Conservation (phyloP, 164 flowering plant genomes). For the Pachysandra terminalis region DNA sequence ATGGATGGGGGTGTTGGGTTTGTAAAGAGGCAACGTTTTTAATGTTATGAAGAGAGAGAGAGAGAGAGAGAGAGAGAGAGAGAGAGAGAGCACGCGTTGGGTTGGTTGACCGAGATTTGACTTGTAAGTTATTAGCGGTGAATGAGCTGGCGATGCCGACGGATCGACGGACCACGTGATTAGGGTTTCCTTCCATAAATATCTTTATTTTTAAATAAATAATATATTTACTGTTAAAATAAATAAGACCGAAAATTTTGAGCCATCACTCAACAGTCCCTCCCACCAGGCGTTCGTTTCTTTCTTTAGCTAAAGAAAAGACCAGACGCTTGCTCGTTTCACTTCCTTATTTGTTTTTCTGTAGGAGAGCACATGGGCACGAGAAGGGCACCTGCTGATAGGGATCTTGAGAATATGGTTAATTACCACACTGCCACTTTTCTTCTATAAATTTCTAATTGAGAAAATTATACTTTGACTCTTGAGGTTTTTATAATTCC, state of each 20-base stretch:
- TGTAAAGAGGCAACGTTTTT: not conserved
- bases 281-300: too few relatives aligned
- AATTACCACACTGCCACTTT: not conserved
- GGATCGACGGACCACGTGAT: conserved; percentile 37
- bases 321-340: not conserved
- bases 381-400: not conserved
- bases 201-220: not conserved
- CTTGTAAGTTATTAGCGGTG: conserved; percentile 26
- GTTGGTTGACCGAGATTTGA: conserved; percentile 33
- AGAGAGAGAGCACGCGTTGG: conserved; percentile 15
- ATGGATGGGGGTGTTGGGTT: not conserved
- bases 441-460: too few relatives aligned
- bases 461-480: too few relatives aligned
- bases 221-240: not conserved
- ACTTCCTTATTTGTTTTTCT: not conserved
- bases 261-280: not conserved
- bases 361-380: conserved; percentile 1
- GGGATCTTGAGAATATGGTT: not conserved
- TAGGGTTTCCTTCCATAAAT: conserved; percentile 1
- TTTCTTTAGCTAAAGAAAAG: too few relatives aligned
- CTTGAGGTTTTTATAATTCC: too few relatives aligned
- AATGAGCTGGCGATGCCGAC: conserved; percentile 43
- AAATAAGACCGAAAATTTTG: not conserved
- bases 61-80: not conserved
- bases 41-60: not conserved